Conservation (phyloP, 805 yeast species). For the Blastobotrys terrestris region DNA sequence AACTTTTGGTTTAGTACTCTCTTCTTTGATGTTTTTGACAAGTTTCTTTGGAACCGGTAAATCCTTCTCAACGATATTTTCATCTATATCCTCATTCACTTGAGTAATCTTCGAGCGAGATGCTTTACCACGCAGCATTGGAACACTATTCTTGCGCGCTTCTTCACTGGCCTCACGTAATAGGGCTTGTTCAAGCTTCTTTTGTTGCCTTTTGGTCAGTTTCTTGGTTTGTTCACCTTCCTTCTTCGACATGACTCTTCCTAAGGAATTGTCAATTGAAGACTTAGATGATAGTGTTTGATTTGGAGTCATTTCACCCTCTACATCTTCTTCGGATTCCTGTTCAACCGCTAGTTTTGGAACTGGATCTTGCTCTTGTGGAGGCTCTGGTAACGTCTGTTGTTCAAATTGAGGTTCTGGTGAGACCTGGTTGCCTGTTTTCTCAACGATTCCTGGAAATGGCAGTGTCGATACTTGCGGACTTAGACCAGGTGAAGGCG, state of each 20-base stretch:
- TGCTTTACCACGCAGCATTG: background rate
- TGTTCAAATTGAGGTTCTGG: background rate
- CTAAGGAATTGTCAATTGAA: background rate
- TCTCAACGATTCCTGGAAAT: background rate
- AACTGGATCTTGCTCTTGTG: no score
- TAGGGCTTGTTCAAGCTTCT: constrained; percentile 50
- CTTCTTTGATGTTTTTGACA: no score
- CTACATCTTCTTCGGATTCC: background rate
- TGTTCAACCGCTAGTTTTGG: no score
- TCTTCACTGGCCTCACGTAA: constrained; percentile 29
- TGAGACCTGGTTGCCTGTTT: background rate
- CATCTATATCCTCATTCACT: background rate
- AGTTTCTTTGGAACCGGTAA: no score
- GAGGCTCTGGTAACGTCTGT: no score
- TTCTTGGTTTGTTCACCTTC: constrained; percentile 39
- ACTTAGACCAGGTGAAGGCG: background rate
- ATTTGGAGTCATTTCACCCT: background rate
- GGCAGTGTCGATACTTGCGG: background rate
- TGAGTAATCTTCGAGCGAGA: background rate
- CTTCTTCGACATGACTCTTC: background rate
- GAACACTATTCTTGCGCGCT: constrained; percentile 7
- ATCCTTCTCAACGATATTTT: no score
- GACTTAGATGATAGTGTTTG: background rate
- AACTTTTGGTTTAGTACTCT: no score
- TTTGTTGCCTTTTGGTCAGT: constrained; percentile 54